These are phyloP conservation scores for Alternaria ventricosa DNA, from an alignment of 2,329 filamentous ascomycete species.

Conservation along the genomic window DNA sequence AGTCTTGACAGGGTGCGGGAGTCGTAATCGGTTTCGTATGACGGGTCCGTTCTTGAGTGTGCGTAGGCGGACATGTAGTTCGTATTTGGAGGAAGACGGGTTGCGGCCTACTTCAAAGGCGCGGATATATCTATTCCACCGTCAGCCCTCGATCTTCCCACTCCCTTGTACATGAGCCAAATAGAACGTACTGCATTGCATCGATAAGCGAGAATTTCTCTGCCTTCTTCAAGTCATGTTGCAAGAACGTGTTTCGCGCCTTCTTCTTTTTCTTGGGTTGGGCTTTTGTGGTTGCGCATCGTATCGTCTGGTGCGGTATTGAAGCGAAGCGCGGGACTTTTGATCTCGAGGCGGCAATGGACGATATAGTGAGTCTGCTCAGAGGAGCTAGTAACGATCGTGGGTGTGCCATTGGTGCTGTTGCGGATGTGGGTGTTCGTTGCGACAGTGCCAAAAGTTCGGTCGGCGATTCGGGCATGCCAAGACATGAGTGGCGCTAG, in stretches of 20 bases:
- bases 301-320: conserved; percentile 47
- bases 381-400: conserved; percentile 42
- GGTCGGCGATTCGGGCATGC: conserved; percentile 31
- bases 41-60: conserved; percentile 86
- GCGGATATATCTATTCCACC: conserved; percentile 75
- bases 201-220: conserved; percentile 85
- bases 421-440: conserved; percentile 7
- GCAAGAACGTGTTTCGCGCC: conserved; percentile 69
- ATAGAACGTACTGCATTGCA: conserved; percentile 76
- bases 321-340: conserved; percentile 31
- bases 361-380: conserved; percentile 36
- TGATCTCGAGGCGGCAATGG: conserved; percentile 25
- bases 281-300: conserved; percentile 49
- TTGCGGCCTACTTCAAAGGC: conserved; percentile 88
- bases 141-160: not conserved
- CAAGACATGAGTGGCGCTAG: conserved; percentile 21
- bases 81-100: conserved; percentile 80
- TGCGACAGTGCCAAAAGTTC: conserved; percentile 31
- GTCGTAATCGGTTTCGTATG: conserved; percentile 83
- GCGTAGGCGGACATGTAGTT: conserved; percentile 81
- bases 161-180: not conserved
- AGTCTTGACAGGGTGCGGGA: conserved; percentile 89
- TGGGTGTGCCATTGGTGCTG: conserved; percentile 43
- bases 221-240: conserved; percentile 67
- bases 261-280: conserved; percentile 62